Base-by-base conservation (phyloP, 495 filamentous ascomycete genomes). In the Margaritispora aquatica region DNA sequence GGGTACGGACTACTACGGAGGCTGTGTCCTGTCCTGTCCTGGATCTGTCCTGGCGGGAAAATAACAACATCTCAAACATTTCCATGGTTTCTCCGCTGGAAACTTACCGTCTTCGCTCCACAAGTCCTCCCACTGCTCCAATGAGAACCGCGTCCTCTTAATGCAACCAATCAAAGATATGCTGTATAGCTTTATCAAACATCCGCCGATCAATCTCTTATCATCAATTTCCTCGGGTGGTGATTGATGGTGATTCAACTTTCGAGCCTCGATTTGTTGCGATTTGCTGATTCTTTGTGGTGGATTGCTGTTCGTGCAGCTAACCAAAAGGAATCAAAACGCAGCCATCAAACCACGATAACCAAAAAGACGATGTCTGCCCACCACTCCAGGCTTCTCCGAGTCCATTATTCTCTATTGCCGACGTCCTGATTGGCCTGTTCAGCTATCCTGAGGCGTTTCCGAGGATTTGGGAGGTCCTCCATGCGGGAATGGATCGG, bases 401-500 rank as follows among this genome's bases (percentile, higher is more conserved):
- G 57, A 50, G 19, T 13, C 29, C 31, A 21, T 3, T 26, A 17
- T 9, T 13, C 15, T n/a, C 1, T 38, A 29, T 41, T 51, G 22
- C 2, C 23, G 13, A 1, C 0, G 4, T 17, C 21, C 7, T 38
- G 10, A 58, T 58, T 58, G 46, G 55, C 17, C 23, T 7, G 19
- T 11, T 1, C n/a, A 31, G 8, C 3, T 21, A 49, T 31, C 20
- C 48, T 20, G 26, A 23, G 38, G 51, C 51, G 41, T 54, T 63
- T 63, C 60, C 60, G 55, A 48, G 60, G 55, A 63, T 50, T 52
- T 58, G 50, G 50, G 47, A 31, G 54, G 36, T 57, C 49, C 17
- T 57, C 13, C 1, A 20, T 17, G 26, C 8, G 55, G 13, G 47
- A 21, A 34, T 31, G 36, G 29, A 55, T 55, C 53, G 20, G 34